Percentiles rank a stretch among this genome's conserved stretches.
These are phyloP conservation scores for Gremmenia infestans DNA, from an alignment of 2,329 filamentous ascomycete species.

Conservation along the genomic window DNA sequence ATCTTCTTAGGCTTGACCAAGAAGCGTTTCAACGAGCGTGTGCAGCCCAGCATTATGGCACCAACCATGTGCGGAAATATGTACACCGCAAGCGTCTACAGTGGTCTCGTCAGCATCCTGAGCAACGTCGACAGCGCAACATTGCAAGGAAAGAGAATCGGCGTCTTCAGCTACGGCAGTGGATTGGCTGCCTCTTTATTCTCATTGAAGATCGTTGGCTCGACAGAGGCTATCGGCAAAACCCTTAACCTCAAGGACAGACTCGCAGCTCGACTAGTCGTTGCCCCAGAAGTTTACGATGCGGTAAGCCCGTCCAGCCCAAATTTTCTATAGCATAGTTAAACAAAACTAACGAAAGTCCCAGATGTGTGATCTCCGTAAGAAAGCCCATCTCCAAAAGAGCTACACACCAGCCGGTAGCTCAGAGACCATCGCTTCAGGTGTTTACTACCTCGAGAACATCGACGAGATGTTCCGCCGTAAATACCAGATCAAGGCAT, in stretches of 20 bases:
- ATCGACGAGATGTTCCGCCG: constrained; percentile 85
- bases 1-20: constrained; percentile 79
- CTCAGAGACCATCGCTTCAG: constrained; percentile 57
- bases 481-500: constrained; percentile 71
- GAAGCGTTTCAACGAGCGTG: constrained; percentile 77
- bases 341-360: constrained; percentile 21
- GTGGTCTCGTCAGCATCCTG: constrained; percentile 48
- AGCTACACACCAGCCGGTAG: constrained; percentile 67
- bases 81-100: constrained; percentile 57
- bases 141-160: constrained; percentile 50
- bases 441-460: constrained; percentile 74
- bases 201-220: constrained; percentile 68
- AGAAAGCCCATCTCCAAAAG: constrained; percentile 81
- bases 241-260: constrained; percentile 65
- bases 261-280: constrained; percentile 58
- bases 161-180: constrained; percentile 64
- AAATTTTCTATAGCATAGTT: constrained; percentile 20
- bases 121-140: constrained; percentile 52
- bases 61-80: constrained; percentile 69
- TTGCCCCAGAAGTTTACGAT: constrained; percentile 70
- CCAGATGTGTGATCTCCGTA: constrained; percentile 73
- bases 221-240: constrained; percentile 62
- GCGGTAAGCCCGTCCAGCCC: constrained; percentile 45
- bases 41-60: constrained; percentile 67
- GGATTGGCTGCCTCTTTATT: constrained; percentile 65